These are phyloP conservation scores for Hanseniaspora valbyensis DNA, from an alignment of 805 yeast species.

Conservation along the genomic window DNA sequence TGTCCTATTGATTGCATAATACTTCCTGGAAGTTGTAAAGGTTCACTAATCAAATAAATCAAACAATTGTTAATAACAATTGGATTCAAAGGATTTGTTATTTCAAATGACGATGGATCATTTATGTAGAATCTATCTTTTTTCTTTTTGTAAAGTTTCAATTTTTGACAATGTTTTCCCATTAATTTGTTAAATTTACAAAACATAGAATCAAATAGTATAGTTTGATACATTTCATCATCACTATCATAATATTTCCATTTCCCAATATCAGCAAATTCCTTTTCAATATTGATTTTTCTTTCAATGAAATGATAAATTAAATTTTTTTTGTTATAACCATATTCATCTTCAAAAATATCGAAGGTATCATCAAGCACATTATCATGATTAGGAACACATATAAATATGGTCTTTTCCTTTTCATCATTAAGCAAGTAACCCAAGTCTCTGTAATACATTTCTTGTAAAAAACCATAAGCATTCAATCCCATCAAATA, in stretches of 20 bases:
- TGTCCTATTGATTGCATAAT: conserved; percentile 58
- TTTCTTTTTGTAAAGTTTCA: conserved; percentile 34
- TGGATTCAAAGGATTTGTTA: conserved; percentile 27
- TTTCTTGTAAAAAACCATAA: conserved; percentile 56
- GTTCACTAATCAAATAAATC: conserved; percentile 56
- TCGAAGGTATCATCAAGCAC: neutral
- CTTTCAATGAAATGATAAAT: conserved; percentile 57
- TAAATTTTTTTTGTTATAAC: conserved; percentile 31
- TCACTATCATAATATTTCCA: conserved; percentile 19
- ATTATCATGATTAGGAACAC: conserved; percentile 23
- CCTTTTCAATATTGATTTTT: conserved; percentile 27
- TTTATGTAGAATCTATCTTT: conserved; percentile 4
- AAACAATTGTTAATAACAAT: conserved; percentile 48
- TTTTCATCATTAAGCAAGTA: conserved; percentile 52
- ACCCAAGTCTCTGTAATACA: conserved; percentile 47
- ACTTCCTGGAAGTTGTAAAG: conserved; percentile 50
- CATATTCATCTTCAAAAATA: conserved; percentile 21
- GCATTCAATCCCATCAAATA: conserved; percentile 50
- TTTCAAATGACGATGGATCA: neutral
- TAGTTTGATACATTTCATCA: conserved; percentile 15
- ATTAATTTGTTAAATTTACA: conserved; percentile 42
- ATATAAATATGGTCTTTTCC: conserved; percentile 46
- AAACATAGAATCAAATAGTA: conserved; percentile 40
- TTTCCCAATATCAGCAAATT: conserved; percentile 19
- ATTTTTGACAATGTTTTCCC: conserved; percentile 55